phyloP scores from a whole-genome alignment of 1,139 yeast species.

The Hyphopichia wangnamkhiaoensis region DNA sequence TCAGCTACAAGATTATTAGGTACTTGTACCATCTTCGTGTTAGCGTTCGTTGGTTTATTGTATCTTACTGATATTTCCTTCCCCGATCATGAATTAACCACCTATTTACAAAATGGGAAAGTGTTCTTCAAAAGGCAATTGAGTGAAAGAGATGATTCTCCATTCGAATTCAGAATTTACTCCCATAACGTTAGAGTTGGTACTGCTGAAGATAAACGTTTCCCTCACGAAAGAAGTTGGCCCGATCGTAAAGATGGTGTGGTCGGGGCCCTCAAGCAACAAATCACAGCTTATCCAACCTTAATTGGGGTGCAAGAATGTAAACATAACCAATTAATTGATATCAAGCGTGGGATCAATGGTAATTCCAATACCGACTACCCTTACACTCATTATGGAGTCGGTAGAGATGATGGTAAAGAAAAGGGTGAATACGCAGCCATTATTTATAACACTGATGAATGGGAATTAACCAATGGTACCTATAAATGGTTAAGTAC shows the following conservation, averaged over 20 bases:
- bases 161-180: constrained; percentile 18
- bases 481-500: constrained; percentile 48
- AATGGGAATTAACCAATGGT: constrained; percentile 30
- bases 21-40: neutral
- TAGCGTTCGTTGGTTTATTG: neutral
- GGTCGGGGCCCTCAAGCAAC: constrained; percentile 16
- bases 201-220: constrained; percentile 15
- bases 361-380: constrained; percentile 12
- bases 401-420: constrained; percentile 52
- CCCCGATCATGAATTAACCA: neutral
- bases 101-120: constrained; percentile 3
- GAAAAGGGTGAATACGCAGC: constrained; percentile 49
- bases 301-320: constrained; percentile 35
- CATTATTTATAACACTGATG: constrained; percentile 33
- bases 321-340: constrained; percentile 29
- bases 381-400: constrained; percentile 44
- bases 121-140: neutral
- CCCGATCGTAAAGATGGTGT: constrained; percentile 23
- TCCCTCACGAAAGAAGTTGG: constrained; percentile 30
- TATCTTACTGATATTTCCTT: neutral
- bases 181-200: constrained; percentile 30
- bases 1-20: neutral
- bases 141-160: neutral
- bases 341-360: constrained; percentile 24
- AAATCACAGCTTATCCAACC: constrained; percentile 19